These are phyloP conservation scores for Schwanniomyces polymorphus DNA, from an alignment of 805 yeast genomes.

Conservation along the genomic window DNA sequence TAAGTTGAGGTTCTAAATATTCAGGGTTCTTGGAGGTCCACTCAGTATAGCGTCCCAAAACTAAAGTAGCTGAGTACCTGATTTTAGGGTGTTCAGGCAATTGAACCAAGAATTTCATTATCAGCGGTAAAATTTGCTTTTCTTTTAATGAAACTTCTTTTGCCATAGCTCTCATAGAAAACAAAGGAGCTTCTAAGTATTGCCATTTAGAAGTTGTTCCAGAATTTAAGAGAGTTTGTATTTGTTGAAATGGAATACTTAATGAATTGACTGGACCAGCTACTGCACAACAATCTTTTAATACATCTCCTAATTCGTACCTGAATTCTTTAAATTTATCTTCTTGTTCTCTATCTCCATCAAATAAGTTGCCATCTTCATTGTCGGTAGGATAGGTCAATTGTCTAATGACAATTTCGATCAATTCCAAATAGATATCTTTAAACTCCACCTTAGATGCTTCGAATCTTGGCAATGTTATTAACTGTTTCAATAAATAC, in stretches of 20 bases:
- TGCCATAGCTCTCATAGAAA: conserved; percentile 92
- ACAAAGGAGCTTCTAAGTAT: conserved; percentile 83
- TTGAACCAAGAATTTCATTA: conserved; percentile 66
- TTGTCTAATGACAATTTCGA: conserved; percentile 63
- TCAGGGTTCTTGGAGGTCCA: conserved; percentile 92
- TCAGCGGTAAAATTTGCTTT: conserved; percentile 66
- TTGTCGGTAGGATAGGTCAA: conserved; percentile 66
- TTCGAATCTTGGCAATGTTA: conserved; percentile 59
- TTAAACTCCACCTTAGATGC: conserved; percentile 49
- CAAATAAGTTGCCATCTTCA: conserved; percentile 45
- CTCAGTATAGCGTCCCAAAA: conserved; percentile 92
- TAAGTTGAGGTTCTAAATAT: conserved; percentile 75
- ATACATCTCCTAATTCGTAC: conserved; percentile 96
- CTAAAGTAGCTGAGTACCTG: conserved; percentile 89
- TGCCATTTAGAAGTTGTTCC: conserved; percentile 65
- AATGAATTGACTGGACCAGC: conserved; percentile 76
- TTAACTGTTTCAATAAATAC: conserved; percentile 75
- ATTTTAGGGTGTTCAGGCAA: conserved; percentile 85
- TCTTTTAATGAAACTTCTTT: conserved; percentile 76
- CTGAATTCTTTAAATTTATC: conserved; percentile 93
- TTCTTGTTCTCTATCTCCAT: conserved; percentile 72
- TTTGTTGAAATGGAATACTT: conserved; percentile 63
- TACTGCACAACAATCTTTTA: conserved; percentile 92
- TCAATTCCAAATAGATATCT: conserved; percentile 58
- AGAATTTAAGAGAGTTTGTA: conserved; percentile 45